A percentile compares a stretch with the other conserved stretches of the same genome.
phyloP scores from a whole-genome alignment of 176 grass and related monocot species.

The Musa itinerans region DNA sequence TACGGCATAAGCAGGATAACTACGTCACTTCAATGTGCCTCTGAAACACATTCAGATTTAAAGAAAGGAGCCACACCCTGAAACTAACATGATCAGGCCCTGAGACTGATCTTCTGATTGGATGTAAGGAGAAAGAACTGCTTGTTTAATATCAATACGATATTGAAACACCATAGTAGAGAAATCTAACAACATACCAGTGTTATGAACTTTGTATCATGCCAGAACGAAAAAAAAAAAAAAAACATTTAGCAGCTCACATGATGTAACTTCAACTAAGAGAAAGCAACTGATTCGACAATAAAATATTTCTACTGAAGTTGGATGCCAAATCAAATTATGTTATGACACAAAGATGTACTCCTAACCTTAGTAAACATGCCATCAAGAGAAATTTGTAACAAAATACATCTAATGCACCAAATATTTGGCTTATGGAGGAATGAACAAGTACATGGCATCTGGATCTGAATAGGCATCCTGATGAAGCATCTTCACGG shows the following conservation, averaged over 20 bases:
- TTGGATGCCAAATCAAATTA: not conserved
- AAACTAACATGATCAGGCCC: not conserved
- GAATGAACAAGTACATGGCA: slow-evolving; percentile 60
- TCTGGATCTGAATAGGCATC: slow-evolving; percentile 70
- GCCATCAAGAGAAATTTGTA: not conserved
- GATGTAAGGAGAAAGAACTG: not conserved
- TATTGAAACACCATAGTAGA: not conserved
- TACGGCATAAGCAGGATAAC: not conserved
- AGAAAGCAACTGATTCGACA: not conserved
- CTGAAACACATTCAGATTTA: not conserved
- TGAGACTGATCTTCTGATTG: not conserved
- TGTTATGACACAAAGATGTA: not conserved
- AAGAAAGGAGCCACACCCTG: not conserved
- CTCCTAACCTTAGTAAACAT: not conserved
- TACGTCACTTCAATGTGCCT: not conserved
- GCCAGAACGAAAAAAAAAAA: not conserved
- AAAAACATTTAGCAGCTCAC: not conserved
- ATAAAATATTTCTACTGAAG: not conserved
- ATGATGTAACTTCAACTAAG: not conserved
- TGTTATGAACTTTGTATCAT: not conserved
- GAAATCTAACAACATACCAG: no score
- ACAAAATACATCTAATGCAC: not conserved
- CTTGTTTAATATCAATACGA: not conserved
- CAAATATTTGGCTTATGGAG: slow-evolving; percentile 12
- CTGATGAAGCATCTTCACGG: slow-evolving; percentile 86